These are phyloP conservation scores for Termitomyces sp. DNA, from an alignment of 768 basidiomycete genomes.

Conservation along the genomic window DNA sequence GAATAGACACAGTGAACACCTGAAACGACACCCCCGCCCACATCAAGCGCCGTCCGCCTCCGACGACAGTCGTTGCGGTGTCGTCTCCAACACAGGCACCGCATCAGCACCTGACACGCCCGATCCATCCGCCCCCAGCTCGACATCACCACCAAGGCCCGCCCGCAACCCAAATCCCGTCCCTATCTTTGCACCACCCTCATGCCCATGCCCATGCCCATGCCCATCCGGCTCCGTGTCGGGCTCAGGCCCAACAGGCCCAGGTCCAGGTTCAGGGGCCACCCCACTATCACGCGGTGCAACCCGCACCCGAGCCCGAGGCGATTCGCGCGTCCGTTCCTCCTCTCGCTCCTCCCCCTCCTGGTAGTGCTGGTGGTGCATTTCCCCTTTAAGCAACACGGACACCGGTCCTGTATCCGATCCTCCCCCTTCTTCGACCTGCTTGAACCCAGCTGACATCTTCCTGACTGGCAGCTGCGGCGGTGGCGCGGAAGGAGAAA, in stretches of 20 bases:
- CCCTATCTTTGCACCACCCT: too few relatives aligned
- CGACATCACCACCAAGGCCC: slow-evolving; percentile 1
- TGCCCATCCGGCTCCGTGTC: slow-evolving; percentile 1
- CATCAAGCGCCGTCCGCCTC: not conserved
- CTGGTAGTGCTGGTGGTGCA: not conserved
- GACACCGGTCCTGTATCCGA: slow-evolving; percentile 14
- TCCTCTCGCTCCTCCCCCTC: too few relatives aligned
- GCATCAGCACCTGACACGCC: slow-evolving; percentile 2
- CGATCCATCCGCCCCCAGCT: slow-evolving; percentile 1
- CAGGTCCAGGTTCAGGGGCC: not conserved
- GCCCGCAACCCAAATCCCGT: too few relatives aligned
- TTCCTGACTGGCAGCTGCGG: slow-evolving; percentile 5
- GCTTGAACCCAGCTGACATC: slow-evolving; percentile 15
- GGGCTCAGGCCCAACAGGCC: not conserved
- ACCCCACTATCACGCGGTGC: too few relatives aligned
- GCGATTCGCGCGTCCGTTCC: not conserved
- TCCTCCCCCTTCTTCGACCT: slow-evolving; percentile 8
- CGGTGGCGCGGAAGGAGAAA: slow-evolving; percentile 14
- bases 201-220: too few relatives aligned
- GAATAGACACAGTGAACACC: not conserved
- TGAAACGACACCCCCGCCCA: too few relatives aligned
- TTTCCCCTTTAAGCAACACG: slow-evolving; percentile 1
- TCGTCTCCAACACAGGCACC: not conserved
- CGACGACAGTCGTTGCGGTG: not conserved
- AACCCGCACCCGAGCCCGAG: too few relatives aligned